These are phyloP conservation scores for Aureobasidium sp. DNA, from an alignment of 2,329 filamentous ascomycete genomes.

Conservation along the genomic window DNA sequence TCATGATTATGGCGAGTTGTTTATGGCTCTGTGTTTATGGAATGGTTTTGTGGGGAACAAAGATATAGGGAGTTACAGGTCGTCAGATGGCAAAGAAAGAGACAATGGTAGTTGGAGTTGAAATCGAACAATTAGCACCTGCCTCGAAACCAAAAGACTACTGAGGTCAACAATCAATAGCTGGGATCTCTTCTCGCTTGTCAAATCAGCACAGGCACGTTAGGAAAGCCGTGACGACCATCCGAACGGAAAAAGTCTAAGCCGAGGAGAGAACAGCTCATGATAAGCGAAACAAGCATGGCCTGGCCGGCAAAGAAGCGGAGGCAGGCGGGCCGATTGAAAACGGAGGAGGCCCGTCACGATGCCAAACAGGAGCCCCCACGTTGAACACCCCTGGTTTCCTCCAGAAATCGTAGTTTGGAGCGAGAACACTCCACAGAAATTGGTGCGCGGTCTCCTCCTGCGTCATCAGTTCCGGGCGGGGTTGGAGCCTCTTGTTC, in stretches of 20 bases:
- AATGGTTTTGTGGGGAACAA: not conserved
- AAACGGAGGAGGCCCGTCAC: too few species aligned
- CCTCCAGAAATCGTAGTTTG: not conserved
- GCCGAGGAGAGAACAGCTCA: not conserved
- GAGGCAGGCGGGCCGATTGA: not conserved
- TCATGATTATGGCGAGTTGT: slow-evolving; percentile 36
- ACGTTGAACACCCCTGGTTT: not conserved
- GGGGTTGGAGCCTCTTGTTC: not conserved
- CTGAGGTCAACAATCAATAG: not conserved
- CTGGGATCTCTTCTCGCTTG: not conserved
- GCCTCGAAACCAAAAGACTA: not conserved
- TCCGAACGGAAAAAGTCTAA: not conserved
- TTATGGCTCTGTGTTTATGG: not conserved
- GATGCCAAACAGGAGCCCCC: not conserved
- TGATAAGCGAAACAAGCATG: slow-evolving; percentile 2
- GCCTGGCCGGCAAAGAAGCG: not conserved
- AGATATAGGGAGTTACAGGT: not conserved
- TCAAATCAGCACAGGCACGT: not conserved
- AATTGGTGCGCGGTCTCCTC: not conserved
- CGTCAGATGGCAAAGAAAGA: not conserved
- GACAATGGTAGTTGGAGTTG: not conserved
- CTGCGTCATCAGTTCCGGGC: not conserved
- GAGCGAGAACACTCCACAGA: not conserved
- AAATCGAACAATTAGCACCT: not conserved
- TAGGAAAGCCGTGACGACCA: not conserved